Evolutionary conservation across 2,329 filamentous ascomycete genomes (phyloP).

Genomic region (Aspergillus brasiliensis): DNA sequence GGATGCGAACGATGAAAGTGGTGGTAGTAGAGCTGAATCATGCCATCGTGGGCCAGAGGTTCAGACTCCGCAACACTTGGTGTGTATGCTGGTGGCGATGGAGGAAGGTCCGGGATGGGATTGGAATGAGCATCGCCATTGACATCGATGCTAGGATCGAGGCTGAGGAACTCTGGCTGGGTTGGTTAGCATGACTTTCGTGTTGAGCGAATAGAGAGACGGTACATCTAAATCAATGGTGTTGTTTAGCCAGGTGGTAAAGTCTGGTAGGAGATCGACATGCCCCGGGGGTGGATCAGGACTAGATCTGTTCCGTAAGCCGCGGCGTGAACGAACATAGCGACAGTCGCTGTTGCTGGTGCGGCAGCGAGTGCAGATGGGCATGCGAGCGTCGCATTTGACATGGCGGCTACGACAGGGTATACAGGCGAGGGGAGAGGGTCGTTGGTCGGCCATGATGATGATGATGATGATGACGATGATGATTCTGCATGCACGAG

Average conservation of each 20-base stretch:
- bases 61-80: slow-evolving; percentile 8
- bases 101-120: neutral
- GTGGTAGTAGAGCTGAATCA: slow-evolving; percentile 53
- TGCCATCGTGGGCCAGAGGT: slow-evolving; percentile 22
- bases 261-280: slow-evolving; percentile 3
- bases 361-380: slow-evolving; percentile 45
- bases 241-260: neutral
- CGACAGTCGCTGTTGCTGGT: slow-evolving; percentile 47
- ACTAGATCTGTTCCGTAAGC: slow-evolving; percentile 23
- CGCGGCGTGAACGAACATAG: slow-evolving; percentile 52
- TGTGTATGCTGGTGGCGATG: slow-evolving; percentile 5
- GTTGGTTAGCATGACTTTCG: neutral
- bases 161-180: slow-evolving; percentile 4
- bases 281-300: slow-evolving; percentile 13
- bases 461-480: neutral
- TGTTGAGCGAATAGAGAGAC: neutral
- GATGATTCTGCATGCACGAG: neutral
- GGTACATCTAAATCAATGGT: neutral
- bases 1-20: slow-evolving; percentile 56
- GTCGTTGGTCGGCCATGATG: slow-evolving; percentile 9
- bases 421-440: slow-evolving; percentile 27
- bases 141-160: neutral
- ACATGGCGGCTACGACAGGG: slow-evolving; percentile 41
- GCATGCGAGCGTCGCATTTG: slow-evolving; percentile 49
- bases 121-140: neutral